Percentiles rank a stretch among this genome's conserved stretches.
These are phyloP conservation scores for Fomitopsis pinicola DNA, from an alignment of 1,284 basidiomycete species.

Conservation along the genomic window DNA sequence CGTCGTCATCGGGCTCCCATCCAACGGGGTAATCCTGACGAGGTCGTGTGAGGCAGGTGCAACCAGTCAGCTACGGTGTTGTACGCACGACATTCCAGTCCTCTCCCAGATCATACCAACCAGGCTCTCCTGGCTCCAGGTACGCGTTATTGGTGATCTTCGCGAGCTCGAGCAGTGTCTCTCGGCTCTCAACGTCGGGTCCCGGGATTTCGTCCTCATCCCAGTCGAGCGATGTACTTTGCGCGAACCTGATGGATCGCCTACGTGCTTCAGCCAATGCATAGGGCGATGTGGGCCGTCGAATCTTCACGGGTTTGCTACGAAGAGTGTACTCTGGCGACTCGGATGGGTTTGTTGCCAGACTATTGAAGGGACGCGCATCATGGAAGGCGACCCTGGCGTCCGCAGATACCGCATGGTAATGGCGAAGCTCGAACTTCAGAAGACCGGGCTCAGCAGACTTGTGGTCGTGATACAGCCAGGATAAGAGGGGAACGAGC, in stretches of 20 bases:
- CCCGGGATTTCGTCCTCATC: conserved; percentile 54
- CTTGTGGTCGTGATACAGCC: conserved; percentile 3
- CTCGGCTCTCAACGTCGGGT: conserved; percentile 75
- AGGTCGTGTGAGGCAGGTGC: background rate
- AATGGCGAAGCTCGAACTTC: conserved; percentile 61
- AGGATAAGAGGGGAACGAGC: conserved; percentile 14
- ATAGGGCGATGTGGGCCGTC: conserved; percentile 48
- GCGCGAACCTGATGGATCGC: conserved; percentile 44
- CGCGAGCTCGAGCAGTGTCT: conserved; percentile 79
- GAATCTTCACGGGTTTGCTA: conserved; percentile 36
- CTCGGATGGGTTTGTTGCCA: background rate
- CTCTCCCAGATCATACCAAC: conserved; percentile 76
- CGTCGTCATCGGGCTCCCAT: conserved; percentile 86
- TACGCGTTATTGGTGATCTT: conserved; percentile 97
- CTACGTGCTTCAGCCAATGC: conserved; percentile 45
- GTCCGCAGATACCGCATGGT: conserved; percentile 53
- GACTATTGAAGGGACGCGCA: conserved; percentile 26
- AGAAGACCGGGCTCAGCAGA: conserved; percentile 28
- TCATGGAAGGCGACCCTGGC: conserved; percentile 62
- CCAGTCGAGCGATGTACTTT: conserved; percentile 52
- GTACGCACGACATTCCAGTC: conserved; percentile 61
- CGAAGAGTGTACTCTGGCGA: conserved; percentile 30
- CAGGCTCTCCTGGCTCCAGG: conserved; percentile 49
- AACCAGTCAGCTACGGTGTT: background rate
- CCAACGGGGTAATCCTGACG: conserved; percentile 82